Evolutionary conservation across 2,329 filamentous ascomycete species (phyloP), one percentile per base, ranked within the genome.

Genomic region (Mycosphaerella sp.): DNA sequence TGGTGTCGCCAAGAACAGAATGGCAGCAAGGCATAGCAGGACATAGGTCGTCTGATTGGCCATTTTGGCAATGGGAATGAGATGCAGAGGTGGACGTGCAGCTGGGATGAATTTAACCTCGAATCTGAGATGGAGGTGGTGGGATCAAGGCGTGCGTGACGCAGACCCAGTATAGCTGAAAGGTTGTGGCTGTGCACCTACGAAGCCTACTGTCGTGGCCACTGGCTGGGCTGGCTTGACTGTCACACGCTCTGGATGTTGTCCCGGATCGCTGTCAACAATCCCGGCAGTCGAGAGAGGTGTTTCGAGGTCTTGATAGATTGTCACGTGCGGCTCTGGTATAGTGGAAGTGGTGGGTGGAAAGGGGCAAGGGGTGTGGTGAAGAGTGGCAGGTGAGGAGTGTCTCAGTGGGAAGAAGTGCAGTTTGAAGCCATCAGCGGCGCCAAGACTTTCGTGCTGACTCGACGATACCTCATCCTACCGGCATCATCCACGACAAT

Each of bases 1-100:
- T 21, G 66, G 66, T 6, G 64, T 63, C 12, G 64, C 59, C 14
- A 68, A 59, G 32, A 66, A 55, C 17, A 64, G 55, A 10, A 69
- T 41, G 10, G 58, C 65, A 6, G 63, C 50, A 12, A 65, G 42
- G 51, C 61, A 62, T n/a, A 68, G 47, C 47, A 68, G 51, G 9
- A 67, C 44, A 17, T 52, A 53, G n/a, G 54, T 56, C 11, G 54
- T 56, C 23, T 51, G 54, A 12, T 46, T 45, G 11, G 43, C 53
- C 53, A 56, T 57, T 10, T 45, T 49, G 48, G 45, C 45, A 29
- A n/a, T 39, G 26, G 8, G 1, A 31, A 0, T 11, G 1, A 1
- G 41, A 6, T 32, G 48, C 32, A 32, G 42, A 45, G 43, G 17
- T 39, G 26, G 14, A 32, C 32, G 32, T 21, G 34, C 41, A 43